Evolutionary conservation across 306 rosid genomes (phyloP).

Genomic region (Sicyos edulis): DNA sequence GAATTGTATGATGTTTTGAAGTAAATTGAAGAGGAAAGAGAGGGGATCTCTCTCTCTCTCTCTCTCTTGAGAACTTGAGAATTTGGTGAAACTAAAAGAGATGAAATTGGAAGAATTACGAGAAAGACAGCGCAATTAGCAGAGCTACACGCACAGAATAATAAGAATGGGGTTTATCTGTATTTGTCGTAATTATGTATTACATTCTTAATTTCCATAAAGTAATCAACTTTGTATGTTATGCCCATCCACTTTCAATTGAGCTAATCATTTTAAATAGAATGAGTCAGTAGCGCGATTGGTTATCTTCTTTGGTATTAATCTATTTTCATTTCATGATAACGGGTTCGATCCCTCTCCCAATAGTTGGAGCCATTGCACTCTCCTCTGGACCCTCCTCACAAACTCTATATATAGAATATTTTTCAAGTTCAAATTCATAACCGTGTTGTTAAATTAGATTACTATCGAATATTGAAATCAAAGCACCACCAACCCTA

Average conservation of each 20-base stretch:
- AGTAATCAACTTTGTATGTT: not conserved
- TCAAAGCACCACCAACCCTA: no score
- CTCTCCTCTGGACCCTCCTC: no score
- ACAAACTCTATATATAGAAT: no score
- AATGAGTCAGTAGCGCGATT: no score
- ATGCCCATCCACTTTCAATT: not conserved
- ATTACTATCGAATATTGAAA: no score
- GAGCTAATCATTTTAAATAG: not conserved
- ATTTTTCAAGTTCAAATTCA: no score
- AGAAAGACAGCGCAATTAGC: not conserved
- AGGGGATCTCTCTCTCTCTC: not conserved
- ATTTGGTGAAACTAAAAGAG: slow-evolving; percentile 5
- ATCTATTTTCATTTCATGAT: no score
- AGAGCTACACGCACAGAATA: not conserved
- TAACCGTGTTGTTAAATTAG: no score
- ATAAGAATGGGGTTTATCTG: slow-evolving; percentile 4
- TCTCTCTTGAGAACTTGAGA: not conserved
- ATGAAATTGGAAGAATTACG: not conserved
- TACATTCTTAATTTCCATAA: not conserved
- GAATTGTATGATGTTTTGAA: not conserved
- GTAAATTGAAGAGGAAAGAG: slow-evolving; percentile 10
- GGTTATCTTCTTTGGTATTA: no score
- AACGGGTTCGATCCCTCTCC: no score
- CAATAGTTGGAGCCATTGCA: no score
- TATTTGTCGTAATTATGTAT: not conserved